These are phyloP conservation scores for Panaeolus papilionaceus DNA, from an alignment of 768 basidiomycete genomes.

Conservation along the genomic window DNA sequence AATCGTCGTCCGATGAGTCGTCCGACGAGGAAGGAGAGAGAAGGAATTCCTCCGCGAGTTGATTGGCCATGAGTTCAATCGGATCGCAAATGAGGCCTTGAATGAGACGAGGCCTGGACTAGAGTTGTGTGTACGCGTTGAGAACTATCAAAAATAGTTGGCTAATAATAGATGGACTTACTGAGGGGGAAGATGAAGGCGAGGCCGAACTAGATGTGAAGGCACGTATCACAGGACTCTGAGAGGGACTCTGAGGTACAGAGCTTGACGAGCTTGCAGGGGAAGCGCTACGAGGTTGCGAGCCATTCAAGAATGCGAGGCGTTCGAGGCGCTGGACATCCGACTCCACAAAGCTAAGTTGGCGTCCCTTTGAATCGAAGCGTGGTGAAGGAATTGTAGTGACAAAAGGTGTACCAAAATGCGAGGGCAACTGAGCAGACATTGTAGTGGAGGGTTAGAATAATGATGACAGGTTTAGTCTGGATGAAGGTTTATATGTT, in stretches of 20 bases:
- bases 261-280: conserved; percentile 17
- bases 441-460: conserved; percentile 25
- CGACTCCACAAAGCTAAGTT: conserved; percentile 50
- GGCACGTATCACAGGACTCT: conserved; percentile 11
- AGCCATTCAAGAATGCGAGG: conserved; percentile 55
- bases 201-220: conserved; percentile 21
- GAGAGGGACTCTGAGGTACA: background rate
- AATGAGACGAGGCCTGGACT: conserved; percentile 29
- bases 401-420: conserved; percentile 32
- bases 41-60: conserved; percentile 30
- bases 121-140: background rate
- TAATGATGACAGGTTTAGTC: conserved; percentile 17
- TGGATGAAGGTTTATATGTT: conserved; percentile 13
- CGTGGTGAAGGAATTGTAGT: conserved; percentile 33
- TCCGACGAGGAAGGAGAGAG: conserved; percentile 30
- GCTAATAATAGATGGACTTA: conserved; percentile 22
- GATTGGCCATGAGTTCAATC: conserved; percentile 37
- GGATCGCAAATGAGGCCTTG: conserved; percentile 34
- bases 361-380: conserved; percentile 52
- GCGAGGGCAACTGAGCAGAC: conserved; percentile 25
- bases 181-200: conserved; percentile 28
- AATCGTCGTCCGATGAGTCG: conserved; percentile 15
- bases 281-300: conserved; percentile 40
- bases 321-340: conserved; percentile 54
- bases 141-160: background rate